Percentiles rank a stretch among this genome's conserved stretches.
phyloP scores from a whole-genome alignment of 1,139 yeast species.

The Suzukiozyma palmioleophila region DNA sequence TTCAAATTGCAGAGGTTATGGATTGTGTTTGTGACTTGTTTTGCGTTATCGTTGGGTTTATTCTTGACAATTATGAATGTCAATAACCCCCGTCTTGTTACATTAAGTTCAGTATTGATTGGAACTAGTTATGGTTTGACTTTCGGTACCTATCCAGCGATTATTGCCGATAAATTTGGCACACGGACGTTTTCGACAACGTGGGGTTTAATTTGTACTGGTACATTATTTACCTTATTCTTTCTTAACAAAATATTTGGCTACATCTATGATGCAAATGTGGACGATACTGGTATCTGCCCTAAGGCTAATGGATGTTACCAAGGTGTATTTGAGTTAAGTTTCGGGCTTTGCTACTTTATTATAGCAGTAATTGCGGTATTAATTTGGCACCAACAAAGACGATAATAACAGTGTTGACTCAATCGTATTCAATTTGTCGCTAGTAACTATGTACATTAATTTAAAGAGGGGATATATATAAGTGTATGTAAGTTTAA shows the following conservation, averaged over 20 bases:
- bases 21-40: slow-evolving; percentile 31
- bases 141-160: slow-evolving; percentile 45
- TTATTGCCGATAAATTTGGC: slow-evolving; percentile 43
- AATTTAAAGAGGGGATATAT: neutral
- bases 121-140: slow-evolving; percentile 40
- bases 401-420: slow-evolving; percentile 5
- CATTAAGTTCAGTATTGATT: slow-evolving; percentile 29
- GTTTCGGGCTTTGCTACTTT: slow-evolving; percentile 23
- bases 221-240: slow-evolving; percentile 34
- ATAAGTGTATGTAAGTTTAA: neutral
- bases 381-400: slow-evolving; percentile 25
- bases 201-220: slow-evolving; percentile 45
- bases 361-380: slow-evolving; percentile 18
- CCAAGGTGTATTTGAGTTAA: slow-evolving; percentile 28
- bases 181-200: slow-evolving; percentile 38
- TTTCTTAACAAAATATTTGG: slow-evolving; percentile 40
- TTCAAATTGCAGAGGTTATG: slow-evolving; percentile 36
- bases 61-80: slow-evolving; percentile 25
- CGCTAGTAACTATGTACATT: neutral
- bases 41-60: slow-evolving; percentile 28
- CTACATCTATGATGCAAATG: slow-evolving; percentile 30
- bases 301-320: slow-evolving; percentile 36
- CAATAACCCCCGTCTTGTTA: slow-evolving; percentile 22
- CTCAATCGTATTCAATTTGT: neutral
- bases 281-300: slow-evolving; percentile 33